Percentiles rank a stretch among this genome's conserved stretches.
These are phyloP conservation scores for Sergeia podlipaevii DNA, from an alignment of 208 protist genomes.

Conservation along the genomic window DNA sequence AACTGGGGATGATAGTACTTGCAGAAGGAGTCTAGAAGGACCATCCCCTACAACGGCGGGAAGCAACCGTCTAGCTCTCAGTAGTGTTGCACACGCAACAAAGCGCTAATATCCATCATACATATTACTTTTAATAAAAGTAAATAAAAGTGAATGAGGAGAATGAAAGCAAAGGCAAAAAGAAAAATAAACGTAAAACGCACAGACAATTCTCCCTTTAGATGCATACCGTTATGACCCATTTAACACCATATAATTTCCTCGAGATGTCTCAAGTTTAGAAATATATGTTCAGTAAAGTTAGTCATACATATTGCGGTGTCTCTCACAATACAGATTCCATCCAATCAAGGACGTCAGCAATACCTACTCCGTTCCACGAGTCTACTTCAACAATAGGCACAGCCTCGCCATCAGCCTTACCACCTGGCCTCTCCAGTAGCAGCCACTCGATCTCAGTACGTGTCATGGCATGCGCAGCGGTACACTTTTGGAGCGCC, in stretches of 20 bases:
- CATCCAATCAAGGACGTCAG: constrained; percentile 46
- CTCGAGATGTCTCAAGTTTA: too few species aligned
- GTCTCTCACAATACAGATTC: background rate
- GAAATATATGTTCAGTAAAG: background rate
- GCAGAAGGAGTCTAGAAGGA: background rate
- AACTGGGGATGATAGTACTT: background rate
- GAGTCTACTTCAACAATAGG: constrained; percentile 60
- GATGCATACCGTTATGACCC: too few species aligned
- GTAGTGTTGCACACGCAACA: too few species aligned
- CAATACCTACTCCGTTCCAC: constrained; percentile 71
- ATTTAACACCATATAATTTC: too few species aligned
- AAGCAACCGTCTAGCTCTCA: too few species aligned
- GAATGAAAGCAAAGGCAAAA: too few species aligned
- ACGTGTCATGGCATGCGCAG: constrained; percentile 36
- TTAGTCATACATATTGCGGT: background rate
- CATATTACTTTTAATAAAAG: too few species aligned
- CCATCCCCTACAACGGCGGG: too few species aligned
- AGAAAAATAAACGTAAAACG: too few species aligned
- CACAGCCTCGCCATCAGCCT: background rate
- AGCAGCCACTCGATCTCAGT: constrained; percentile 37
- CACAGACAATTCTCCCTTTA: too few species aligned
- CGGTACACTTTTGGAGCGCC: constrained; percentile 55
- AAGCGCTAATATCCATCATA: too few species aligned
- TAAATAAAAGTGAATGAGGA: too few species aligned
- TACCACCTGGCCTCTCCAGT: background rate